Percentiles rank a stretch among this genome's conserved stretches.
Conservation (phyloP, 2,329 filamentous ascomycete species). For the Fusarium stilboides region DNA sequence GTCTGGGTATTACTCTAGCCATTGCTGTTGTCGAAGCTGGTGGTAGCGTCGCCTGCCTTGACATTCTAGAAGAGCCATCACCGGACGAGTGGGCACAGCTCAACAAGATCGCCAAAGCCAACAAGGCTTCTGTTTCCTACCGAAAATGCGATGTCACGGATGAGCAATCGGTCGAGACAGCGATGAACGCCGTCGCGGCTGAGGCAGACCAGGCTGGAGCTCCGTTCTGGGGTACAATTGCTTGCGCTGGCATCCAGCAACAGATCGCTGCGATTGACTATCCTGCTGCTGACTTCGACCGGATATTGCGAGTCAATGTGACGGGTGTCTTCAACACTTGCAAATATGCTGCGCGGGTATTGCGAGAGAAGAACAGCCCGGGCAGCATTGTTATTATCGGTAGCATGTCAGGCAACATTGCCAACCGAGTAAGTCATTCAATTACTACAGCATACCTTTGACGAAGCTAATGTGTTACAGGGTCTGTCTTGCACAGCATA, state of each 20-base stretch:
- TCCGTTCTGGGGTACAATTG: slow-evolving; percentile 58
- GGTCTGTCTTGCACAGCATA: slow-evolving; percentile 75
- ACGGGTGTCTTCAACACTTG: slow-evolving; percentile 80
- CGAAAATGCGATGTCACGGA: slow-evolving; percentile 64
- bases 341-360: slow-evolving; percentile 75
- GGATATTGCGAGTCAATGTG: slow-evolving; percentile 79
- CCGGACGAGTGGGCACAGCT: slow-evolving; percentile 59
- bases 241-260: slow-evolving; percentile 66
- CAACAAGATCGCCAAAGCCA: slow-evolving; percentile 58
- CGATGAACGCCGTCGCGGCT: slow-evolving; percentile 56
- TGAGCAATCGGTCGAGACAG: slow-evolving; percentile 56
- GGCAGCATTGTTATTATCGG: slow-evolving; percentile 67
- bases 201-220: slow-evolving; percentile 52
- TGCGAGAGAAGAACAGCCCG: slow-evolving; percentile 58
- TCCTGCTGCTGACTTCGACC: slow-evolving; percentile 72
- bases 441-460: not conserved
- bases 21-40: slow-evolving; percentile 65
- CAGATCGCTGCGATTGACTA: slow-evolving; percentile 64
- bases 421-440: slow-evolving; percentile 61
- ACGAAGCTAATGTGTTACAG: slow-evolving; percentile 52
- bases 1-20: slow-evolving; percentile 66
- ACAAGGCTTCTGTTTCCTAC: slow-evolving; percentile 57
- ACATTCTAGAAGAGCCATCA: slow-evolving; percentile 59
- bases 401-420: slow-evolving; percentile 65
- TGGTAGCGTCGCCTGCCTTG: slow-evolving; percentile 64